Evolutionary conservation across 306 rosid genomes (phyloP).

Genomic region (Betula pendula): DNA sequence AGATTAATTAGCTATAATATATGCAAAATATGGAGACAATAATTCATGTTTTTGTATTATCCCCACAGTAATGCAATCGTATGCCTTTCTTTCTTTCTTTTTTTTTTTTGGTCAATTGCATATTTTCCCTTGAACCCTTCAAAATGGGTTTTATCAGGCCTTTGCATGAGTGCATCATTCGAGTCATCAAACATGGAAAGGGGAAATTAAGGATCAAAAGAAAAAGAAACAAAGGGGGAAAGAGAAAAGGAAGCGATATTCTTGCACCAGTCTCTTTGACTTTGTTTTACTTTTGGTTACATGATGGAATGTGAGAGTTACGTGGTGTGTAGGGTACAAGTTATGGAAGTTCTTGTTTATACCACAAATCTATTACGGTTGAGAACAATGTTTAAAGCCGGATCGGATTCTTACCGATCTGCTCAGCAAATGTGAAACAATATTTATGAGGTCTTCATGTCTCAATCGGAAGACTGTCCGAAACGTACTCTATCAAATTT

Average conservation of each 20-base stretch:
- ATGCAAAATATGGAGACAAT: constrained; percentile 29
- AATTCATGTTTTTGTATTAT: neutral
- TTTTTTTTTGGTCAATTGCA: too few relatives aligned
- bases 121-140: too few relatives aligned
- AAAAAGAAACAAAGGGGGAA: neutral
- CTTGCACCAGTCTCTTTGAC: neutral
- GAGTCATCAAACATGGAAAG: constrained; percentile 15
- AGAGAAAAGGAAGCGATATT: constrained; percentile 19
- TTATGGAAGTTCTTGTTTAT: neutral
- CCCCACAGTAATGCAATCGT: neutral
- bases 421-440: too few relatives aligned
- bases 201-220: constrained; percentile 11
- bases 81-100: neutral
- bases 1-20: constrained; percentile 32
- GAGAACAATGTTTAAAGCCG: neutral
- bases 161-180: constrained; percentile 1
- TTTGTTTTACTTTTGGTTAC: constrained; percentile 3
- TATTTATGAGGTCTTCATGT: too few relatives aligned
- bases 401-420: neutral
- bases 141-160: neutral
- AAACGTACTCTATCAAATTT: too few relatives aligned
- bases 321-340: neutral
- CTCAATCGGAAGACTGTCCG: too few relatives aligned
- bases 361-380: too few relatives aligned
- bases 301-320: constrained; percentile 17